Percentiles rank a stretch among this genome's conserved stretches.
phyloP scores from a whole-genome alignment of 306 rosid species.

The Hylodesmum podocarpum region DNA sequence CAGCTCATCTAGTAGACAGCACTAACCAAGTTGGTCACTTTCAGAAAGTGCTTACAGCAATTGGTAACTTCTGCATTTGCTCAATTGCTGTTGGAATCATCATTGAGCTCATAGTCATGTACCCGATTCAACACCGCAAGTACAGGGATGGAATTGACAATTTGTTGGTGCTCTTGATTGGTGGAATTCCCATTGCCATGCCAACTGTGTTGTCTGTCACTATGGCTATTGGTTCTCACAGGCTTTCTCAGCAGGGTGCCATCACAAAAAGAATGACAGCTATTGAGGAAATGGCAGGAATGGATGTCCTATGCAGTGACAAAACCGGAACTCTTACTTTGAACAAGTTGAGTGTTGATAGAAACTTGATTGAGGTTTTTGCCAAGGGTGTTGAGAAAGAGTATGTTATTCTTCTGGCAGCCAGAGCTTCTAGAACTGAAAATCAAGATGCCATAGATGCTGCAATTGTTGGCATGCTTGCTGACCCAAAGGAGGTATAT shows the following conservation, averaged over 20 bases:
- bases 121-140: slow-evolving; percentile 77
- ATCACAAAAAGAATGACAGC: slow-evolving; percentile 98
- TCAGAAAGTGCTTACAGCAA: slow-evolving; percentile 95
- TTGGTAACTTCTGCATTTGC: slow-evolving; percentile 93
- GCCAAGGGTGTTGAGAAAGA: slow-evolving; percentile 87
- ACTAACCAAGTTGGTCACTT: slow-evolving; percentile 98
- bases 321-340: slow-evolving; percentile 93
- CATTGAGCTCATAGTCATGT: slow-evolving; percentile 84
- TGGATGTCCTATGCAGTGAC: slow-evolving; percentile 98
- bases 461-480: slow-evolving; percentile 92
- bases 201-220: slow-evolving; percentile 98
- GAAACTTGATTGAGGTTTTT: slow-evolving; percentile 81
- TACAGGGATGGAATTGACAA: slow-evolving; percentile 95
- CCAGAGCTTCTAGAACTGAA: slow-evolving; percentile 93
- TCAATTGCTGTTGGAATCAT: slow-evolving; percentile 78
- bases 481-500: slow-evolving; percentile 92
- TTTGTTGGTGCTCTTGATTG: slow-evolving; percentile 87
- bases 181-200: slow-evolving; percentile 98
- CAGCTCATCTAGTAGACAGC: slow-evolving; percentile 95
- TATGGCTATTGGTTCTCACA: slow-evolving; percentile 98
- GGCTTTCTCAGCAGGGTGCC: slow-evolving; percentile 96
- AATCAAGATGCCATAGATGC: slow-evolving; percentile 99
- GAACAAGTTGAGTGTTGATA: slow-evolving; percentile 84
- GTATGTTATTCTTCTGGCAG: slow-evolving; percentile 75
- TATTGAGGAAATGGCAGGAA: slow-evolving; percentile 98